Base-by-base conservation (phyloP, 208 protist species). In the Leishmania arabica region DNA sequence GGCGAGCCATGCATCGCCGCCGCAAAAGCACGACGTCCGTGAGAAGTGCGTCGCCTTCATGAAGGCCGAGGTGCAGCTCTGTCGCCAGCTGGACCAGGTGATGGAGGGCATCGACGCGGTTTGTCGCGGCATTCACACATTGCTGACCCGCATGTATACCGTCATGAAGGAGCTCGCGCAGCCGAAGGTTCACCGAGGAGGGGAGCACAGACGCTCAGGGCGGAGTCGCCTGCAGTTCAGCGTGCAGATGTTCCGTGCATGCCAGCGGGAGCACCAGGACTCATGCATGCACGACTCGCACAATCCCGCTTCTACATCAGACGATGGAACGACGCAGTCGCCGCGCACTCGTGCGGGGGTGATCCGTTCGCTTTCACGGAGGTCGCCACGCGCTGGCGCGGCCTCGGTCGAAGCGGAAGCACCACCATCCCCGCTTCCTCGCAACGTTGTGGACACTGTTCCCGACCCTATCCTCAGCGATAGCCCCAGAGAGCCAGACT, bases 381-480 rank as follows among this genome's bases (percentile, higher is more conserved):
- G 24, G 11, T 24, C 8, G 11, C 56, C 40, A 76, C 40, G 45
- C 53, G n/a, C 42, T 60, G 75, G 34, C 37, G 24, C 66, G 47
- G 40, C 21, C 42, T 31, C 45, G 24, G 45, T 53, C 42, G 47
- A 73, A 34, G 24, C 4, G 9, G 40, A 31, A 15, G 21, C 69
- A 73, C 79, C 91, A 94, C 76, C 40, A 90, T 9, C 94, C 92
- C 65, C 88, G 91, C 34, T 66, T 92, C 42, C 84, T 95, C 37
- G 95, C 93, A 56, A 75, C 69, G 31, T 85, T 90, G 54, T 88
- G 91, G 11, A 77, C 47, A 53, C 49, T 7, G 24, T 42, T 8
- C 19, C n/a, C 9, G 83, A 87, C 37, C 78, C 79, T 6, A 80
- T 72, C 24, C 71, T 80, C 37, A 53, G 31, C 13, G 69, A 82